A percentile compares a stretch with the other conserved stretches of the same genome.
Conservation (phyloP, 768 basidiomycete species). For the Leucocoprinus leucothites region DNA sequence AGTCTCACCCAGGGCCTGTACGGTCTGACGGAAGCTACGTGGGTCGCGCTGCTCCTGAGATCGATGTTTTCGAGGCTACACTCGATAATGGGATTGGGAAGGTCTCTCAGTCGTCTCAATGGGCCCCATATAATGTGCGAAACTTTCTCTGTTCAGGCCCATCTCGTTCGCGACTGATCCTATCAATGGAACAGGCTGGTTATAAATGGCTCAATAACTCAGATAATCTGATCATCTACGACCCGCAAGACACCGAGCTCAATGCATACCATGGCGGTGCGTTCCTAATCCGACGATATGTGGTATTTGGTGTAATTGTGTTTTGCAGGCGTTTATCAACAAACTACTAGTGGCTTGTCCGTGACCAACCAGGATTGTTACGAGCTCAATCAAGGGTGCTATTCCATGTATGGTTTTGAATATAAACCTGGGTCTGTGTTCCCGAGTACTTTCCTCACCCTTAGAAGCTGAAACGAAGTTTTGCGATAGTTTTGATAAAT, state of each 20-base stretch:
- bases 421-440: constrained; percentile 44
- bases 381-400: constrained; percentile 34
- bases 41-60: constrained; percentile 68
- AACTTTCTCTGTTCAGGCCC: constrained; percentile 29
- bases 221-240: constrained; percentile 43
- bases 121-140: constrained; percentile 57
- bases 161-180: constrained; percentile 19
- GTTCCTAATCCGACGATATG: constrained; percentile 21
- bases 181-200: constrained; percentile 33
- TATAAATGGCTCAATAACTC: constrained; percentile 56
- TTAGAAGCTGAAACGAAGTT: background rate
- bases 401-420: constrained; percentile 43
- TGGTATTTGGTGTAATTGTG: constrained; percentile 13
- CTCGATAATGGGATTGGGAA: constrained; percentile 29
- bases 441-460: background rate
- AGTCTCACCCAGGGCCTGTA: constrained; percentile 41
- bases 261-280: constrained; percentile 64
- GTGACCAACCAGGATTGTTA: constrained; percentile 68
- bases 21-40: constrained; percentile 50
- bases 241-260: constrained; percentile 39
- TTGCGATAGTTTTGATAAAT: constrained; percentile 23
- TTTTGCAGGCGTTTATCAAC: constrained; percentile 60
- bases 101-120: constrained; percentile 51
- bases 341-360: constrained; percentile 70
- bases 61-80: constrained; percentile 65